Percentiles rank a stretch among this genome's conserved stretches.
phyloP scores from a whole-genome alignment of 352 stramenopile genomes.

The Proteromonas lacertae region DNA sequence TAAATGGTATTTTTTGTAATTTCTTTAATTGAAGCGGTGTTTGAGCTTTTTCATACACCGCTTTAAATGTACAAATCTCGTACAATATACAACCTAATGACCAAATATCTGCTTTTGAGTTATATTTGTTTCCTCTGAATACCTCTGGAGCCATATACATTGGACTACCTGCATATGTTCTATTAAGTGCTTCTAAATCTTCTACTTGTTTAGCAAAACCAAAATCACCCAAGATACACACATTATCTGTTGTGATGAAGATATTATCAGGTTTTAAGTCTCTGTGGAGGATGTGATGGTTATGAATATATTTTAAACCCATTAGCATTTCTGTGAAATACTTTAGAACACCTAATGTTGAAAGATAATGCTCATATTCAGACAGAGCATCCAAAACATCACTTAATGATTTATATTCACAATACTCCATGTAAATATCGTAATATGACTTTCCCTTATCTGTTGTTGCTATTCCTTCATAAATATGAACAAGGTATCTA shows the following conservation, averaged over 20 bases:
- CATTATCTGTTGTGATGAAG: constrained; percentile 19
- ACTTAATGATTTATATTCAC: no score
- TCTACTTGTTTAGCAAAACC: constrained; percentile 32
- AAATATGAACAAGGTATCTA: no score
- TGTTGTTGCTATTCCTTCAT: no score
- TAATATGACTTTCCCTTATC: no score
- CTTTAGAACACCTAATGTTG: no score
- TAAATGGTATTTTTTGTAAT: no score
- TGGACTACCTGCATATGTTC: constrained; percentile 39
- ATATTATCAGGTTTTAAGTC: constrained; percentile 62
- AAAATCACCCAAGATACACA: constrained; percentile 38
- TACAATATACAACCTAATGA: constrained; percentile 70
- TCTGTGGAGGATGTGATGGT: constrained; percentile 29
- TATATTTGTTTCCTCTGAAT: constrained; percentile 53
- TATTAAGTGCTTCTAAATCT: constrained; percentile 15
- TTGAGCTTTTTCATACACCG: no score
- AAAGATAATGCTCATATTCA: no score
- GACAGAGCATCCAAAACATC: no score
- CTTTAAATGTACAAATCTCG: constrained; percentile 58
- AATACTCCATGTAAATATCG: no score
- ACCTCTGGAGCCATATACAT: constrained; percentile 77
- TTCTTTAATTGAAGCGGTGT: no score
- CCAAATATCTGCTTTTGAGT: constrained; percentile 77
- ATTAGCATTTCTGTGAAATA: constrained; percentile 53
- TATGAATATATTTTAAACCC: constrained; percentile 46